A percentile compares a stretch with the other conserved stretches of the same genome.
Conservation (phyloP, 208 protist genomes). For the Acanthamoeba pearcei region DNA sequence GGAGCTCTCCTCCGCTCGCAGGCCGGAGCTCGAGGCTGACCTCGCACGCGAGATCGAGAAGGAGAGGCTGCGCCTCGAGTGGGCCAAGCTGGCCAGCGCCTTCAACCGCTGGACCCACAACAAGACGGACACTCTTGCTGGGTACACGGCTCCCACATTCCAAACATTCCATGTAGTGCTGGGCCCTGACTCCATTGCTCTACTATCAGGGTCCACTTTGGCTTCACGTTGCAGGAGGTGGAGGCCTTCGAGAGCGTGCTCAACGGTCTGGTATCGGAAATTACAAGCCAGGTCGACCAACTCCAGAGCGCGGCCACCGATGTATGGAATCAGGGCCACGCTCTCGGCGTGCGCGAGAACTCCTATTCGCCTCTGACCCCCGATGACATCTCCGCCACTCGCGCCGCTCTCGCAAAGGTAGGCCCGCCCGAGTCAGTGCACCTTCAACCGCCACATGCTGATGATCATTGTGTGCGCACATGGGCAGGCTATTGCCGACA, state of each 20-base stretch:
- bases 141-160: not conserved
- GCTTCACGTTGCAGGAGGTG: constrained; percentile 18
- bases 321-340: not conserved
- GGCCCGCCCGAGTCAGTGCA: not conserved
- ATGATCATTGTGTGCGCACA: not conserved
- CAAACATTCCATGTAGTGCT: too few species aligned
- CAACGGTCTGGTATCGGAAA: not conserved
- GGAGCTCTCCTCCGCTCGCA: not conserved
- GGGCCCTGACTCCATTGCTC: not conserved
- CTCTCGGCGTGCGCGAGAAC: not conserved
- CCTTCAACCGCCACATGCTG: not conserved
- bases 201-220: not conserved
- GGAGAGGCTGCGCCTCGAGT: constrained; percentile 64
- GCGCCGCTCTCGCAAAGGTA: constrained; percentile 15
- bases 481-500: constrained; percentile 37
- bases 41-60: constrained; percentile 71
- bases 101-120: constrained; percentile 51
- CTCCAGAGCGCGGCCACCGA: not conserved
- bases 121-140: constrained; percentile 38
- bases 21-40: constrained; percentile 69
- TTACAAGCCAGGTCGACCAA: constrained; percentile 36
- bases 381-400: not conserved
- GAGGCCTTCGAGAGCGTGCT: constrained; percentile 2
- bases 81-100: constrained; percentile 43
- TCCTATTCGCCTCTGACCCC: constrained; percentile 38